phyloP scores from a whole-genome alignment of 805 yeast species.

The Metschnikowia noctiluminum region DNA sequence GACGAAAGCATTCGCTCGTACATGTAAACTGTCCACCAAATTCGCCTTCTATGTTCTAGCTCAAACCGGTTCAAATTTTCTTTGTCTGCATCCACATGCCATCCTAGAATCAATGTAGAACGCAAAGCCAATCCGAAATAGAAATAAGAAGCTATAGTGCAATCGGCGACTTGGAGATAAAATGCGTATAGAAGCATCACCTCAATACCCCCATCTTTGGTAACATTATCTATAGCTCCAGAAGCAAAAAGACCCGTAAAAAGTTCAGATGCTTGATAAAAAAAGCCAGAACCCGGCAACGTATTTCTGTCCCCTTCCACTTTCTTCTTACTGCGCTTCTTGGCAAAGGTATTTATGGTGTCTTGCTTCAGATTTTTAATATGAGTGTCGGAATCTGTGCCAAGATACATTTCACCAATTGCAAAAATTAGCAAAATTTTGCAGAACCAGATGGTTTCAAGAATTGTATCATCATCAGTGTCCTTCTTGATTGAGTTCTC shows the following conservation, averaged over 20 bases:
- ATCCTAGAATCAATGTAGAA: conserved; percentile 67
- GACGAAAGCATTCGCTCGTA: conserved; percentile 72
- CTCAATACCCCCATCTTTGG: conserved; percentile 78
- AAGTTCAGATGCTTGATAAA: conserved; percentile 74
- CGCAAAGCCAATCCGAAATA: conserved; percentile 75
- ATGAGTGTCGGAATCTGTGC: conserved; percentile 65
- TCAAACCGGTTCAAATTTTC: conserved; percentile 52
- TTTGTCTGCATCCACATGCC: conserved; percentile 80
- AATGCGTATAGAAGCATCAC: conserved; percentile 72
- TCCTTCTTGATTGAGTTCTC: conserved; percentile 43
- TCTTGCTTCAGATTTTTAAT: conserved; percentile 39
- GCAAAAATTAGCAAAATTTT: conserved; percentile 71
- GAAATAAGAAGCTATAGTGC: conserved; percentile 77
- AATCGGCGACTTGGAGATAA: conserved; percentile 78
- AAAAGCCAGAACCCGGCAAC: conserved; percentile 76
- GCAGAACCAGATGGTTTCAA: conserved; percentile 80
- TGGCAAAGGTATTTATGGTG: conserved; percentile 15
- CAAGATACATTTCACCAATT: conserved; percentile 78
- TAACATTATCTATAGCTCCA: conserved; percentile 75
- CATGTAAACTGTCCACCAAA: conserved; percentile 51
- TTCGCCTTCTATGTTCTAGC: conserved; percentile 48
- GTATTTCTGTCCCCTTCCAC: conserved; percentile 31
- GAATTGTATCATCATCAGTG: conserved; percentile 51
- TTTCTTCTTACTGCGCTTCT: conserved; percentile 18
- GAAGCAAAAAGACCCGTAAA: conserved; percentile 75